Evolutionary conservation across 192 early-diverging fungal genomes (phyloP), one percentile per base, ranked within the genome.

Genomic region (Pilobolus umbonatus): DNA sequence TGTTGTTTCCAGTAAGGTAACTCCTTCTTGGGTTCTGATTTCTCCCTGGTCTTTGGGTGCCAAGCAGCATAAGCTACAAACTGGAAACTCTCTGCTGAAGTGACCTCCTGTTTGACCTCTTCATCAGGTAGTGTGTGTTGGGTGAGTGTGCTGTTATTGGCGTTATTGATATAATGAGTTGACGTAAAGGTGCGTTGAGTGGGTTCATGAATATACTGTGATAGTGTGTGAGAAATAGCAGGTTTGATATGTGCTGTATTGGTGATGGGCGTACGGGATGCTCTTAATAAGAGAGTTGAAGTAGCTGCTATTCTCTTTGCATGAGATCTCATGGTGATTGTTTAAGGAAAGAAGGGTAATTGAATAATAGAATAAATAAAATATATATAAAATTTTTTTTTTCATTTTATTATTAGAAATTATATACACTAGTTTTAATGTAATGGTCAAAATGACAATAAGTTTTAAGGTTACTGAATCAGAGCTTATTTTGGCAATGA

Each of bases 1-100:
- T 69, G 68, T 8, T 26, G 29, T 52, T 80, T 72, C 70, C 70
- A 72, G 31, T 62, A 67, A 21, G 70, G 64, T 4, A 62, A 57
- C n/a, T 49, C 55, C 0, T 17, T 36, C 21, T 45, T 57, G 42
- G 22, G 10, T 32, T 31, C 21, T 22, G 34, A 12, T 12, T 36
- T 44, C 9, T 28, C 26, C 38, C 52, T 54, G 19, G 49, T 19
- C 26, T 61, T 71, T 17, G 51, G 44, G 39, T 72, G 65, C 70
- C 70, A 72, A 29, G 59, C 35, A 14, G 70, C 70, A 55, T 60
- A 50, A 12, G 57, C 60, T n/a, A 72, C 32, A 49, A 67, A 72
- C 19, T 67, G 31, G 45, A 61, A 72, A 22, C 52, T 32, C 38
- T 54, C 52, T 22, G 35, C 21, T 22, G 31, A 22, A 12, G 19